phyloP scores from a whole-genome alignment of 164 flowering plant genomes.

The Magnolia sinica region DNA sequence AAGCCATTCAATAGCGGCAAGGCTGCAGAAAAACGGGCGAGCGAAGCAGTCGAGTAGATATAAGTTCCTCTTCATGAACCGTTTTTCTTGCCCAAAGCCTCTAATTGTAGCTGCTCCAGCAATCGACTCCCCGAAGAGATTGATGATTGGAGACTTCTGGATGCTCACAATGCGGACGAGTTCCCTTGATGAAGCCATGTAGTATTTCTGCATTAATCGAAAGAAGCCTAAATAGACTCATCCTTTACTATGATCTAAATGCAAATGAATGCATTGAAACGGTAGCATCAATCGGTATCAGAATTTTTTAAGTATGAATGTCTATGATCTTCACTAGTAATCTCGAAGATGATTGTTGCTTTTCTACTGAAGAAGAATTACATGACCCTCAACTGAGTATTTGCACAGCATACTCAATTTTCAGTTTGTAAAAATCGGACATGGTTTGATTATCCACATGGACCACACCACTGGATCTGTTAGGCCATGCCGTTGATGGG shows the following conservation, averaged over 20 bases:
- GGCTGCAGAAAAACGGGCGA: slow-evolving; percentile 96
- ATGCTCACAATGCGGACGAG: slow-evolving; percentile 94
- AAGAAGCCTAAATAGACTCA: not conserved
- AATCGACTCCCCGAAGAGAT: slow-evolving; percentile 95
- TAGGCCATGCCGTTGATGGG: too few species aligned
- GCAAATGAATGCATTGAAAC: not conserved
- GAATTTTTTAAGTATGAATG: not conserved
- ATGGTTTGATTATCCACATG: too few species aligned
- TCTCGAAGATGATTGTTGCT: not conserved
- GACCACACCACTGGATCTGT: too few species aligned
- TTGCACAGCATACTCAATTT: too few species aligned
- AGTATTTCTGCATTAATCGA: slow-evolving; percentile 78
- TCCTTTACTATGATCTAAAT: not conserved
- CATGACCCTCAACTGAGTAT: too few species aligned
- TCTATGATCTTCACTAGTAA: not conserved
- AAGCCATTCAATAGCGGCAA: slow-evolving; percentile 98
- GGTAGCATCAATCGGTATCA: not conserved
- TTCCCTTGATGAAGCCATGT: slow-evolving; percentile 97
- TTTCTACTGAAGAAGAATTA: too few species aligned
- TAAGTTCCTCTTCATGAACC: slow-evolving; percentile 93
- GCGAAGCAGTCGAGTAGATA: slow-evolving; percentile 93
- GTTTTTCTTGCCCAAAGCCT: slow-evolving; percentile 95
- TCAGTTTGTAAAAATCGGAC: too few species aligned
- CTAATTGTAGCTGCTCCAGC: slow-evolving; percentile 98
- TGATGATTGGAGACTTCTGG: slow-evolving; percentile 92